Evolutionary conservation across 1,139 yeast genomes (phyloP).

Genomic region (Yamadazyma trypodendri): DNA sequence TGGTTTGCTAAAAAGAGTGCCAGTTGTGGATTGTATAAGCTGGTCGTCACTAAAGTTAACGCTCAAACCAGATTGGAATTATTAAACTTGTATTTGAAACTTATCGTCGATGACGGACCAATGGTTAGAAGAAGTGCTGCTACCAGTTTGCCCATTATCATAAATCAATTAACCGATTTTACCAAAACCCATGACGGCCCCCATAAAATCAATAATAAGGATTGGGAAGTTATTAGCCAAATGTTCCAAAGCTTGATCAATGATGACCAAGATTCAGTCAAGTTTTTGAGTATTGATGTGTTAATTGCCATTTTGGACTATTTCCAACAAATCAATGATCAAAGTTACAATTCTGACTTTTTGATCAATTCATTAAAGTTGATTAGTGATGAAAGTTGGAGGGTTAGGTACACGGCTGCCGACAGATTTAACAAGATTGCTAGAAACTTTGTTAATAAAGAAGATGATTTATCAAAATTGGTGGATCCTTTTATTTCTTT

Average conservation of each 20-base stretch:
- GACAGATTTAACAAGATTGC: constrained; percentile 83
- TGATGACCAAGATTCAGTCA: constrained; percentile 95
- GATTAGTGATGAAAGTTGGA: constrained; percentile 92
- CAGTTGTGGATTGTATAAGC: constrained; percentile 82
- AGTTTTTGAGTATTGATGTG: constrained; percentile 84
- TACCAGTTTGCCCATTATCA: constrained; percentile 69
- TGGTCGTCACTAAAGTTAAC: constrained; percentile 63
- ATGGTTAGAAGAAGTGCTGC: constrained; percentile 98
- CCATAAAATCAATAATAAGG: constrained; percentile 40
- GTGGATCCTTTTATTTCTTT: constrained; percentile 71
- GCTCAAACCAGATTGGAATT: constrained; percentile 58
- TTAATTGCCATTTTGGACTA: constrained; percentile 70
- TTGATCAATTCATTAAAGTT: constrained; percentile 59
- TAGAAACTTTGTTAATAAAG: constrained; percentile 55
- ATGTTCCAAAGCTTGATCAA: constrained; percentile 80
- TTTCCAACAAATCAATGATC: constrained; percentile 57
- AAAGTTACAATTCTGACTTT: constrained; percentile 59
- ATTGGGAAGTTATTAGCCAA: constrained; percentile 72
- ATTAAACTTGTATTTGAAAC: constrained; percentile 62
- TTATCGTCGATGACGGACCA: constrained; percentile 90
- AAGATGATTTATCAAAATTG: constrained; percentile 52
- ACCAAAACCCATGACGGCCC: constrained; percentile 24
- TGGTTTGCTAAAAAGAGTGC: constrained; percentile 97
- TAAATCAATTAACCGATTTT: constrained; percentile 52
- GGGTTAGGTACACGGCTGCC: constrained; percentile 97